These are phyloP conservation scores for Choricystis sp. DNA, from an alignment of 139 green algal genomes.

Conservation along the genomic window DNA sequence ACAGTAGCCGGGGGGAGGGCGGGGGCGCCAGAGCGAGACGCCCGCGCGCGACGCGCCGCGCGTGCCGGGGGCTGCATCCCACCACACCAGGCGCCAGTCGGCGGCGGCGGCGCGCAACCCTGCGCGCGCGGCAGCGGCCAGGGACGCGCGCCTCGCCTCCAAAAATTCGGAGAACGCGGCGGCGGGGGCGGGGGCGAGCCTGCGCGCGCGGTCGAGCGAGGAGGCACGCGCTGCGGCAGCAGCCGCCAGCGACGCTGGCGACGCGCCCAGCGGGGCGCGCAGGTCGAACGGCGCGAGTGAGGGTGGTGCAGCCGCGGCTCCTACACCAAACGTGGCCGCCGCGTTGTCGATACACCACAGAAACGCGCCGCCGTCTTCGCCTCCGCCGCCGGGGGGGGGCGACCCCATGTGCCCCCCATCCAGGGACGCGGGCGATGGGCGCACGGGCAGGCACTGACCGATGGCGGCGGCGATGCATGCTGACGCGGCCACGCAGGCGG, in stretches of 20 bases:
- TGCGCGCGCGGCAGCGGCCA: neutral
- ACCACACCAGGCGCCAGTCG: slow-evolving; percentile 23
- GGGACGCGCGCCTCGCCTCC: too few relatives aligned
- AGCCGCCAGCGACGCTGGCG: slow-evolving; percentile 37
- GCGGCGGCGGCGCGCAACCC: slow-evolving; percentile 2
- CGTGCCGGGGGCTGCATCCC: slow-evolving; percentile 1
- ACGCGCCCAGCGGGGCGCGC: slow-evolving; percentile 40
- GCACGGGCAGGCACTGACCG: slow-evolving; percentile 36
- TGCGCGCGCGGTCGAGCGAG: too few relatives aligned
- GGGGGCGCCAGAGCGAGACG: slow-evolving; percentile 68
- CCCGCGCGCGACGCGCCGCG: slow-evolving; percentile 15
- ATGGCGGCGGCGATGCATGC: slow-evolving; percentile 33
- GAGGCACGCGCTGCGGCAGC: neutral
- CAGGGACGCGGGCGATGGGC: slow-evolving; percentile 6
- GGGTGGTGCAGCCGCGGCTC: neutral
- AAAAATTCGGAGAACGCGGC: neutral
- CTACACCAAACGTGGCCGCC: slow-evolving; percentile 37
- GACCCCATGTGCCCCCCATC: neutral
- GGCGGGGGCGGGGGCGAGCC: too few relatives aligned
- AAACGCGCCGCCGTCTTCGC: slow-evolving; percentile 13
- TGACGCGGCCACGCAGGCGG: slow-evolving; percentile 21
- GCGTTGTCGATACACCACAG: slow-evolving; percentile 55
- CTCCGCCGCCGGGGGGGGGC: neutral
- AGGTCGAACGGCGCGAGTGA: slow-evolving; percentile 24
- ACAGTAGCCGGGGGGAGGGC: slow-evolving; percentile 53